Evolutionary conservation across 352 stramenopile genomes (phyloP), one percentile per base, ranked within the genome.

Genomic region (Globisporangium carolinianum): DNA sequence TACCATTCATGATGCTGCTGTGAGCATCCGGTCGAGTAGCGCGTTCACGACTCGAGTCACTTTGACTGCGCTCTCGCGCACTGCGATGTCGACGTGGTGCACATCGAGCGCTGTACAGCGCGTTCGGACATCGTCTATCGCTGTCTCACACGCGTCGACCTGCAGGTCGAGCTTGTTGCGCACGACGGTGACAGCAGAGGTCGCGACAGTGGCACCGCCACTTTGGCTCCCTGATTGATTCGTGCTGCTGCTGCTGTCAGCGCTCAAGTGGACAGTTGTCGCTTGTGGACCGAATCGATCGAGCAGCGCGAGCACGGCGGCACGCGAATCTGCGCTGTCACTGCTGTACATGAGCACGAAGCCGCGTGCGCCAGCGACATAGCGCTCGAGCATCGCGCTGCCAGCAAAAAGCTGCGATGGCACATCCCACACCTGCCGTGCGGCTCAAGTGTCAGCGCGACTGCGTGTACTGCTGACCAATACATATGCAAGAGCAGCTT

Each of bases 391-490:
- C 58, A 89, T 84, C 24, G 41, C 52, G n/a, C 66, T 57, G 12
- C 79, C 74, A 0, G 66, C 62, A 53, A 75, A 89, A 51, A 77
- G 67, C 54, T 72, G 65, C 12, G 69, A 65, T n/a, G 76, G 79
- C 6, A 87, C 66, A 55, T 89, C 79, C 76, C 79, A 89, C 0
- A 89, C 54, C 76, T 89, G 18, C 12, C 37, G 38, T 17, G 48
- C n/a, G 53, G 24, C 24, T 32, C 24, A 32, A 32, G 24, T 38
- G 14, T 11, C 11, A 5, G 42, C 10, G 5, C 11, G 12, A 14
- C 12, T 11, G 12, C 41, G 41, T 5, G 41, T 46, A 10, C 7
- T 15, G 15, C 41, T 45, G 24, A 32, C 24, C 41, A 14, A 45
- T 45, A 0, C 7, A 17, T 3, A 24, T 49, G 39, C 37, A 51